phyloP scores from a whole-genome alignment of 768 basidiomycete genomes.

The Trametes cubensis region DNA sequence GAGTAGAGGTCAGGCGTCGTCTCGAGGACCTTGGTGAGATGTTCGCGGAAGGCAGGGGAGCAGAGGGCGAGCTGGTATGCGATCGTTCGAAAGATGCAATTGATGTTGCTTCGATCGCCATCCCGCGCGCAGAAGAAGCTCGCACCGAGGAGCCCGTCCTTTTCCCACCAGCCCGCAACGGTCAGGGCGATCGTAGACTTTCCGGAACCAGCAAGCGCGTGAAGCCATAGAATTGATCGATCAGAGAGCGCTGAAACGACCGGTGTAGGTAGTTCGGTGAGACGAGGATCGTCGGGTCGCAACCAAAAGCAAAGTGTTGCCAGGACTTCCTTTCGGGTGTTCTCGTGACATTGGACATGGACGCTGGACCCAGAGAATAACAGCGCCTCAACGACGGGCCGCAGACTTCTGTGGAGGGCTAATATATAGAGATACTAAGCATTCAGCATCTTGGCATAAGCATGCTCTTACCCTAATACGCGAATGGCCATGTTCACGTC shows the following conservation, averaged over 20 bases:
- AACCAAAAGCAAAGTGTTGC: background rate
- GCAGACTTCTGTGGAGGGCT: too few relatives aligned
- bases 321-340: background rate
- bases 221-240: conserved; percentile 14
- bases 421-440: too few relatives aligned
- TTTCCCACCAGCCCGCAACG: conserved; percentile 1
- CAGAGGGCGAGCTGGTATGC: conserved; percentile 17
- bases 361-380: too few relatives aligned
- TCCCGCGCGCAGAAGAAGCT: conserved; percentile 23
- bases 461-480: too few relatives aligned
- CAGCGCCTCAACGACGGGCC: too few relatives aligned
- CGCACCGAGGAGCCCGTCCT: conserved; percentile 16
- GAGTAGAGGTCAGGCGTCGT: background rate
- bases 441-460: too few relatives aligned
- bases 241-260: background rate
- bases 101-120: conserved; percentile 10
- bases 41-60: background rate
- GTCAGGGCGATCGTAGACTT: conserved; percentile 20
- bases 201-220: conserved; percentile 19
- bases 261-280: background rate
- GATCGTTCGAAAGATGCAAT: conserved; percentile 20
- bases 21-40: conserved; percentile 1
- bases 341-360: too few relatives aligned
- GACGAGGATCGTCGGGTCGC: background rate
- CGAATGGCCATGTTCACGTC: too few relatives aligned